Evolutionary conservation across 2,329 filamentous ascomycete species (phyloP), one percentile per base, ranked within the genome.

Genomic region (Coleophoma crateriformis): DNA sequence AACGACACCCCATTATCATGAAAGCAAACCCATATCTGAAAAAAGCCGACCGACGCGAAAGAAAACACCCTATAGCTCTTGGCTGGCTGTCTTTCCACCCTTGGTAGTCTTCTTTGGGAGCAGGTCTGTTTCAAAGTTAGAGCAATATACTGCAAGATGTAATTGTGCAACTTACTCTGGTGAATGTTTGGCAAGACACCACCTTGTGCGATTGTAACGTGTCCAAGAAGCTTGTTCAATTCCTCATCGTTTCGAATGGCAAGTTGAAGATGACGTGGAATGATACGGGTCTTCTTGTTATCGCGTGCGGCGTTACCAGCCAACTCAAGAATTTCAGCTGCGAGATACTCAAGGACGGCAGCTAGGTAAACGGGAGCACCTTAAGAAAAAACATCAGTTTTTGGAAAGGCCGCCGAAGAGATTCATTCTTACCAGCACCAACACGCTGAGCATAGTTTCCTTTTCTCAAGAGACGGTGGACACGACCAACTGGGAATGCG

Each of bases 251-350:
- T 96, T 68, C 94, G 87, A 79, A 99, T 99, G 75, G 94, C 94
- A 64, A 99, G 90, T 80, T 99, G 94, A 44, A 99, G 84, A 76
- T 99, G 94, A 75, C 94, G 90, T 60, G 94, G 94, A 55, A 97
- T 99, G 78, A 99, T 99, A 87, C 94, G 91, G 59, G 92, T 99
- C 88, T 97, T 97, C 89, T 99, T 99, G 86, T 97, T 96, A 79
- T 99, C 94, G 65, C 94, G 92, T 58, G 94, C 94, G 66, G 94
- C 94, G 74, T 99, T 99, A 65, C 94, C 94, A 72, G 94, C 94
- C 77, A 99, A 78, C 78, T 99, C 94, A 68, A 99, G 90, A 64
- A 99, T 96, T 80, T 99, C 94, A 61, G 94, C 94, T 63, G 94
- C 92, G 53, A 99, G 87, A 72, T 99, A 99, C 78, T 99, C 94